Conservation (phyloP, 1,284 basidiomycete genomes). For the Fomitopsis palustris region DNA sequence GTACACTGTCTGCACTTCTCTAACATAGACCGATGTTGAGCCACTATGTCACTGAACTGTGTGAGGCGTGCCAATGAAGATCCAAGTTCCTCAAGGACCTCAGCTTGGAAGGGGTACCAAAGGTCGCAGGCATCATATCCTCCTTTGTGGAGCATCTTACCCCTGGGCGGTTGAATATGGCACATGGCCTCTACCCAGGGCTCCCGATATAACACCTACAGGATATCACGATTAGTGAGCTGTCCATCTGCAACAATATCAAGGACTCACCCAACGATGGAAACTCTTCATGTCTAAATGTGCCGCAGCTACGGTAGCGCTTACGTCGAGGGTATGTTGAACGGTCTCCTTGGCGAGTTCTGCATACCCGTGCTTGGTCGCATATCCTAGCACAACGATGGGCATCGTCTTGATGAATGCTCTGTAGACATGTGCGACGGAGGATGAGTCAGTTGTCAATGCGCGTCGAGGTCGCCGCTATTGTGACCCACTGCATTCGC, state of each 20-base stretch:
- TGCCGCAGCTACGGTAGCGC: background rate
- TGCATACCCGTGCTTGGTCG: background rate
- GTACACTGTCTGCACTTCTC: background rate
- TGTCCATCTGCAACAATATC: too few relatives aligned
- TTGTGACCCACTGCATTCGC: slow-evolving; percentile 6
- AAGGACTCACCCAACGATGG: background rate
- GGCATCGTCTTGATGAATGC: background rate
- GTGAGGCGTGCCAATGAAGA: background rate
- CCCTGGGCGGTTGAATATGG: background rate
- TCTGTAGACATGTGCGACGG: background rate
- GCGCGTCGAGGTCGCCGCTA: background rate
- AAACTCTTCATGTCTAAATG: background rate
- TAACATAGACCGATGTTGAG: background rate
- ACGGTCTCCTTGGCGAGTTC: background rate
- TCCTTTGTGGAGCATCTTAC: background rate
- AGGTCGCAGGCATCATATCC: background rate
- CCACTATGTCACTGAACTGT: background rate
- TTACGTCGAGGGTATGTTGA: background rate
- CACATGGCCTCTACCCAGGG: background rate
- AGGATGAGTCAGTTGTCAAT: background rate
- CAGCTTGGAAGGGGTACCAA: background rate
- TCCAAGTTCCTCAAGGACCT: background rate
- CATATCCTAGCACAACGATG: background rate
- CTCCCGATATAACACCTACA: background rate
- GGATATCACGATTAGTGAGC: background rate